Evolutionary conservation across 352 stramenopile species (phyloP), one percentile per base, ranked within the genome.

Genomic region (Pythium volutum): DNA sequence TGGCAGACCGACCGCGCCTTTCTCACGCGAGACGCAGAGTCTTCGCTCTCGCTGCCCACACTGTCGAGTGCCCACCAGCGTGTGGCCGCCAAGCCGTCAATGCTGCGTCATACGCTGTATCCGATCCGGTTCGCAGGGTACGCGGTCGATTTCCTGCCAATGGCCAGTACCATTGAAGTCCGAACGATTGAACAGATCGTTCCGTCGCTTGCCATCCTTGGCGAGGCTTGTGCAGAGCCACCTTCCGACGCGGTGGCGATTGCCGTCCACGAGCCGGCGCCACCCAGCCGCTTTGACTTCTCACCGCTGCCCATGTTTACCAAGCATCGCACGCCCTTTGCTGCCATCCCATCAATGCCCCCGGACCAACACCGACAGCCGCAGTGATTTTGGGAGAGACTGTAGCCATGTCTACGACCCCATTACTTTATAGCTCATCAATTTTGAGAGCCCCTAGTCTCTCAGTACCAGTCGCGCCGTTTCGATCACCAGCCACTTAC

Each of bases 1-100:
- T 92, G 82, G 82, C 75, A 88, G 27, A 78, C 53, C 22, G 77
- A 92, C 61, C 70, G 82, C 9, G 74, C 57, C 16, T 92, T 90
- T 50, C 67, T 92, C 4, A 33, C 47, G 23, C 76, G 75, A 22
- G 62, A 74, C 3, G 18, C 50, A 5, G 42, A 47, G 1, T 64
- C 67, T 0, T 15, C 65, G 4, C 64, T 89, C 0, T 42, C 74
- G 1, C 62, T 67, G 2, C 72, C 74, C 3, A 49, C 62, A 16
- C 69, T 81, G 22, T 79, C 76, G 11, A 67, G 55, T 0, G 58
- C 45, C 14, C 73, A 86, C 25, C 48, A 66, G 6, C 56, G 75
- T 20, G 29, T 69, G 0, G 52, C 38, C 9, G 60, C 38, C 20
- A 64, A 70, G 15, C 55, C 71, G 0, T 67, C 74, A 1, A 54